phyloP scores from a whole-genome alignment of 768 basidiomycete species.

The Xerocomus brunneocitrinus region DNA sequence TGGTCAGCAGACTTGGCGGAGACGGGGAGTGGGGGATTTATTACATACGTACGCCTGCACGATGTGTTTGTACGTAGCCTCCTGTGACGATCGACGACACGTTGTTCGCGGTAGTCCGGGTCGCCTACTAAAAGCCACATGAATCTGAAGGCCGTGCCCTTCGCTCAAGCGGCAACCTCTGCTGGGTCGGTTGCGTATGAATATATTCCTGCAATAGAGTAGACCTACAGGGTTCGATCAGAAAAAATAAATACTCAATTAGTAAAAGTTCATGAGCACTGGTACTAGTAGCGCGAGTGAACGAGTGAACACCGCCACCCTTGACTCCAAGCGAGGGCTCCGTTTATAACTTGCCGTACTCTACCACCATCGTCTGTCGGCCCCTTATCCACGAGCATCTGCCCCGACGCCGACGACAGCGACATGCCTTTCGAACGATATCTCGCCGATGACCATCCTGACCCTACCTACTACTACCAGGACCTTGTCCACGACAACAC shows the following conservation, averaged over 20 bases:
- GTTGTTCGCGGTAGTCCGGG: conserved; percentile 7
- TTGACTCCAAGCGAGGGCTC: too few relatives aligned
- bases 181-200: conserved; percentile 12
- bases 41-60: conserved; percentile 20
- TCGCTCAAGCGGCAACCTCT: conserved; percentile 3
- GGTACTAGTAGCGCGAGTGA: too few relatives aligned
- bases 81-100: conserved; percentile 25
- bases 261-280: neutral
- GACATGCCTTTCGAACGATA: conserved; percentile 43
- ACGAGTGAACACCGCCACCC: neutral
- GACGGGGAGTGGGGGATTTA: neutral
- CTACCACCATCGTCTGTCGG: neutral
- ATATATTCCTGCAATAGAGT: neutral
- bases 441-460: conserved; percentile 24
- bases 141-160: conserved; percentile 9
- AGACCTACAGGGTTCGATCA: too few relatives aligned
- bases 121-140: conserved; percentile 21
- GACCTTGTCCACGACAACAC: conserved; percentile 12
- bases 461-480: conserved; percentile 11
- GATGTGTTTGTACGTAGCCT: conserved; percentile 22
- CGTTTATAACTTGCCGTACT: neutral
- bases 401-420: conserved; percentile 5
- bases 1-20: neutral
- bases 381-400: neutral
- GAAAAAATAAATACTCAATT: conserved; percentile 2